These are phyloP conservation scores for Ampelocalamus luodianensis DNA, from an alignment of 176 grass and related monocot genomes.

Conservation along the genomic window DNA sequence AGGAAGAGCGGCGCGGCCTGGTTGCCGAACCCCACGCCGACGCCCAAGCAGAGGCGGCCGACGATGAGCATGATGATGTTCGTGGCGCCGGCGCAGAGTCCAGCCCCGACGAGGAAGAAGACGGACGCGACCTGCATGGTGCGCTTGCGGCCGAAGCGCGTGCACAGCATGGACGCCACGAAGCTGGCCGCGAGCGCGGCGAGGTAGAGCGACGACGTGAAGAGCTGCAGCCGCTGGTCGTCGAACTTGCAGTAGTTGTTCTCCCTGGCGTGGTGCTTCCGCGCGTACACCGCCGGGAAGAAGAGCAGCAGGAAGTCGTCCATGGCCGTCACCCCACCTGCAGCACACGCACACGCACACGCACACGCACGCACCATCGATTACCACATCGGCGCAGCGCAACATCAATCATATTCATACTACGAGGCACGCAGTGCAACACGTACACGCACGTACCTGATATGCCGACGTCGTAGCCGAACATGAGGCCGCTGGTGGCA, in stretches of 20 bases:
- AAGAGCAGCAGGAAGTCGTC: constrained; percentile 60
- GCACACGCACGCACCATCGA: neutral
- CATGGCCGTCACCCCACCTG: constrained; percentile 75
- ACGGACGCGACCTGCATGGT: constrained; percentile 59
- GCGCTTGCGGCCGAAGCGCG: constrained; percentile 35
- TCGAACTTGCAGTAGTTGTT: constrained; percentile 84
- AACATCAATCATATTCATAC: no score
- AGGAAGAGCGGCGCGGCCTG: constrained; percentile 80
- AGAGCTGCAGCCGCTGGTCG: constrained; percentile 62
- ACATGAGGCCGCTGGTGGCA: constrained; percentile 72
- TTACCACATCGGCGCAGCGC: no score
- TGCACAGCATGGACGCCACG: constrained; percentile 46
- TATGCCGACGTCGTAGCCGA: constrained; percentile 83
- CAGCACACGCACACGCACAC: neutral
- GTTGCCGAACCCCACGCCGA: constrained; percentile 70
- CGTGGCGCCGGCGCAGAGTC: neutral
- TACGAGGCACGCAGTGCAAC: no score
- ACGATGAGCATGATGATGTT: constrained; percentile 61
- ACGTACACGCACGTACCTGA: constrained; percentile 38
- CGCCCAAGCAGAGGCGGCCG: constrained; percentile 63
- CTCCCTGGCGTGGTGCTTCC: constrained; percentile 57
- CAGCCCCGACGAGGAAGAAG: constrained; percentile 52
- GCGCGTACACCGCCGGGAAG: constrained; percentile 51
- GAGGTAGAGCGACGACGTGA: constrained; percentile 76
- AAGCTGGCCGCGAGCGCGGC: constrained; percentile 63